Evolutionary conservation across 1,284 basidiomycete species (phyloP), one percentile per base, ranked within the genome.

Genomic region (Apiotrichum sp.): DNA sequence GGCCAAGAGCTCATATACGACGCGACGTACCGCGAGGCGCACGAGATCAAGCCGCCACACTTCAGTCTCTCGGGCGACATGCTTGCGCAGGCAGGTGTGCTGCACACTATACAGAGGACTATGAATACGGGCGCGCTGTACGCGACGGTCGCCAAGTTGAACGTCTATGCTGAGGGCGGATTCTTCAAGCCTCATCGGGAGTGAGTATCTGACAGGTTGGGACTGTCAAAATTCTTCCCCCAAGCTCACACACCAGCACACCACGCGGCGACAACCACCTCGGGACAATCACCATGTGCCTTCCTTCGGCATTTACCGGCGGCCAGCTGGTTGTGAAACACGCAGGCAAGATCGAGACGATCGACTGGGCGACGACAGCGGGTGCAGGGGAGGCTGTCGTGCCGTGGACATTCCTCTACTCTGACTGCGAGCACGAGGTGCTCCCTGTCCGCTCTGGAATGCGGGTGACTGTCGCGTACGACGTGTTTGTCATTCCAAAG

Each of bases 401-500:
- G 32, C 44, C 49, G 22, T 66, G 65, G 61, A 45, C 50, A 6
- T 66, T 66, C 54, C 57, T 80, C 63, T 79, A 67, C 68, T 73
- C 76, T 55, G 78, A 80, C 62, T 72, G 79, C 51, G 77, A 78
- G 56, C 78, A 80, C 58, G 78, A 80, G 58, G 77, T 82, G 13
- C 41, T 65, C 2, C 70, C 69, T 0, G 78, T 82, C 7, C 64
- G 52, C 2, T 70, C 71, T 0, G 80, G 80, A 0, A 70, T 76
- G 53, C 71, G 78, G 0, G 67, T 81, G 39, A 79, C 78, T 3
- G 59, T 81, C 16, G 78, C 78, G 0, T 70, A 64, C 46, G 61
- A 67, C 40, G 50, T 69, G 38, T 80, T 75, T 64, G 44, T 46
- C 9, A 5, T 14, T n/a, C 31, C 3, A 29, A 38, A 7, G 8